Evolutionary conservation across 1,139 yeast genomes (phyloP).

Genomic region (Nakaseomyces bracarensis): DNA sequence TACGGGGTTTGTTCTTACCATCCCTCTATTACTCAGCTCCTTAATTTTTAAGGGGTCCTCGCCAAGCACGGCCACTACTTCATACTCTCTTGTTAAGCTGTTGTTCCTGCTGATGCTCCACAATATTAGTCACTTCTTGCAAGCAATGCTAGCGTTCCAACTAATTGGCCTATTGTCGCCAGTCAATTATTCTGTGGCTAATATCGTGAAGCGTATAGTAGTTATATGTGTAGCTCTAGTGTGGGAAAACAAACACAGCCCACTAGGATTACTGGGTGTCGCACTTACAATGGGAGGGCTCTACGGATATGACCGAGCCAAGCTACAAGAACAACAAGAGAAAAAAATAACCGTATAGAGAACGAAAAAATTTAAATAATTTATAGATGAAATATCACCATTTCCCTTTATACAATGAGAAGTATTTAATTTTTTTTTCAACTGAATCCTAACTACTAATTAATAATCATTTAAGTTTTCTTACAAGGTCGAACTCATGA

Average conservation of each 20-base stretch:
- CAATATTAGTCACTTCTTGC: slow-evolving; percentile 76
- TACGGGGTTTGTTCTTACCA: slow-evolving; percentile 68
- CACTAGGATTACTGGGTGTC: slow-evolving; percentile 61
- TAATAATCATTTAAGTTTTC: too few species aligned
- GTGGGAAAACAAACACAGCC: slow-evolving; percentile 60
- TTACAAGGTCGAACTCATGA: too few species aligned
- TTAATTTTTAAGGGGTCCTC: slow-evolving; percentile 28
- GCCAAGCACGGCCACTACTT: slow-evolving; percentile 33
- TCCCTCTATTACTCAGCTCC: slow-evolving; percentile 58
- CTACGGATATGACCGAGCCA: slow-evolving; percentile 47
- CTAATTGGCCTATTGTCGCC: slow-evolving; percentile 79
- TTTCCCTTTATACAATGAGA: too few species aligned
- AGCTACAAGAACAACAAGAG: slow-evolving; percentile 3
- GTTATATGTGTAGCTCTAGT: slow-evolving; percentile 73
- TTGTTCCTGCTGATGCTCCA: slow-evolving; percentile 42
- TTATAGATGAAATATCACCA: too few species aligned
- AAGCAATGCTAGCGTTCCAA: slow-evolving; percentile 82
- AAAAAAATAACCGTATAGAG: background rate
- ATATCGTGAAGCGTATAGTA: slow-evolving; percentile 76
- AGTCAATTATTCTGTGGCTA: slow-evolving; percentile 86
- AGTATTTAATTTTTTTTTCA: too few species aligned
- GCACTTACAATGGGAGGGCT: slow-evolving; percentile 57
- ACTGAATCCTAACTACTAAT: too few species aligned
- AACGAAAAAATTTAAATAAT: too few species aligned
- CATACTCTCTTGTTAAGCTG: background rate